Base-by-base conservation (phyloP, 768 basidiomycete species). In the Mycena venus region DNA sequence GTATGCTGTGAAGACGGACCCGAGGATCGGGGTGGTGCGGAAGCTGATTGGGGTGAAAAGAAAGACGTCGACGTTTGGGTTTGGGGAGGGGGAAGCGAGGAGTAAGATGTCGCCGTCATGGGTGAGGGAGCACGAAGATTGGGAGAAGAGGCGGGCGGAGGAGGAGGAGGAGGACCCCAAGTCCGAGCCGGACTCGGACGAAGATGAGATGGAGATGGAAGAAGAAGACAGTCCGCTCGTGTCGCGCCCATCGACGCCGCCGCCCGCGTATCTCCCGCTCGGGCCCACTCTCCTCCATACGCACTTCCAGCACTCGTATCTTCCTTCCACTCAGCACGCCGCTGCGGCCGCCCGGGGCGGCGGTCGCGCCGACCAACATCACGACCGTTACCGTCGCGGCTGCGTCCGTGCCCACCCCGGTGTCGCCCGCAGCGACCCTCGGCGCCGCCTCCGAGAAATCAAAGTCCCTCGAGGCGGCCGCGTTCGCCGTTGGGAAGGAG, bases 341-440 rank as follows among this genome's bases (percentile, higher is more conserved):
- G 4, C 83, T 95, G 3, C 89, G 90, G 1, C 89, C 91, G 1
- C 91, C 91, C 0, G 92, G 87, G 1, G 85, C 89, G 12, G 86
- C 86, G 29, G 85, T 89, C 3, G 86, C 86, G 15, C 86, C 88
- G 11, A 86, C 87, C 56, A 84, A 85, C 75, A 84, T 87, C 4
- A 83, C 86, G 0, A 79, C 84, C 19, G 55, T 73, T 21, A 81
- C 85, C 17, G 79, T 86, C 36, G 83, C 80, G 3, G 80, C 82
- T 11, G 77, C 78, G 11, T 87, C 86, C 15, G 95, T 93, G 0
- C 95, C 94, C 1, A 96, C 95, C 0, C 95, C 95, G 1, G 94
- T 96, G 3, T 96, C 95, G 0, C 95, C 95, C 23, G 94, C 94
- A 5, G 93, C 93, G 1, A 86, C 86, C 0, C 83, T 94, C 36